These are phyloP conservation scores for Fragilariopsis cylindrus DNA, from an alignment of 108 stramenopile genomes.

Conservation along the genomic window DNA sequence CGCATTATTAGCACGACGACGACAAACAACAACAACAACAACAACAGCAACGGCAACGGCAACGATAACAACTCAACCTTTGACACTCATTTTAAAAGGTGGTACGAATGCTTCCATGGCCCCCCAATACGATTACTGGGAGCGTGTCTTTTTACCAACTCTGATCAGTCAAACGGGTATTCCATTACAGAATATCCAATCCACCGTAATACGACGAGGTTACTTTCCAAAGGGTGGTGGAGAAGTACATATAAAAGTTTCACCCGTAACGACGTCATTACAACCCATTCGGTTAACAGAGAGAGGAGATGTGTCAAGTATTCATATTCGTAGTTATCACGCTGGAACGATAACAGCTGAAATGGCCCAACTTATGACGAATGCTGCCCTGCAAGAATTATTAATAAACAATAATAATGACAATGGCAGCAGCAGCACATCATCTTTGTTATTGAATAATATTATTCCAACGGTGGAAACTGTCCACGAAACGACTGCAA, in stretches of 20 bases:
- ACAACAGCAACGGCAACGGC: not conserved
- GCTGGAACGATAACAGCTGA: conserved; percentile 48
- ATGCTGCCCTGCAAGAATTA: conserved; percentile 24
- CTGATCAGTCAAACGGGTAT: conserved; percentile 15
- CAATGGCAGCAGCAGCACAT: too few species aligned
- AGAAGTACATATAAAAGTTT: conserved; percentile 35
- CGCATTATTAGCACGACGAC: not conserved
- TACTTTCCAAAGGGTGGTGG: conserved; percentile 57
- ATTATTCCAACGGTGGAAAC: not conserved
- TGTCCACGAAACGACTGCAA: conserved; percentile 35
- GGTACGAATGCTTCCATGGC: conserved; percentile 73
- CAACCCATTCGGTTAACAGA: conserved; percentile 50
- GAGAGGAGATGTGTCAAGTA: conserved; percentile 29
- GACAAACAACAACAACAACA: too few species aligned
- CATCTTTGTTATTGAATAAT: too few species aligned
- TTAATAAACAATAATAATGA: too few species aligned
- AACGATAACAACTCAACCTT: not conserved
- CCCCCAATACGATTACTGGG: conserved; percentile 70
- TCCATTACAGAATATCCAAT: conserved; percentile 1
- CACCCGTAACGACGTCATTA: conserved; percentile 21
- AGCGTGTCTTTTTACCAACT: conserved; percentile 46
- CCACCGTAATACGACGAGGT: conserved; percentile 33
- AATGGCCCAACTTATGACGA: conserved; percentile 47
- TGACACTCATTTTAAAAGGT: conserved; percentile 37
- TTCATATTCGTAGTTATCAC: conserved; percentile 49